Conservation (phyloP, 2,329 filamentous ascomycete genomes). For the Exophiala mesophila region DNA sequence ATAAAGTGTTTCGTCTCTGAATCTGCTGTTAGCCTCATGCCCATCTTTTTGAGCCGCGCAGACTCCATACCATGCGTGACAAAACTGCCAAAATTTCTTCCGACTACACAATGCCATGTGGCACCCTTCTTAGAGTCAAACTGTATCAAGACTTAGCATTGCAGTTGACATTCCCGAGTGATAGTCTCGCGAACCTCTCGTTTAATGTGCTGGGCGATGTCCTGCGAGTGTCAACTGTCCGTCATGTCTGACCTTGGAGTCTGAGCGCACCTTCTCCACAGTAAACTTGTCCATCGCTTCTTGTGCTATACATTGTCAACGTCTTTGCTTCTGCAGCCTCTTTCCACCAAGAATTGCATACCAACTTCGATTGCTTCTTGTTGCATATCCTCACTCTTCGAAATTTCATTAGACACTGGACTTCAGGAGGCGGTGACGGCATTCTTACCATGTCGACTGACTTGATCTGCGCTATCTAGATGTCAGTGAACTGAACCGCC, state of each 20-base stretch:
- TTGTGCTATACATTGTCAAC: conserved; percentile 48
- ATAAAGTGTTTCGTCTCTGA: conserved; percentile 99
- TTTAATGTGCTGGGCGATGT: conserved; percentile 95
- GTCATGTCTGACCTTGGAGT: background rate
- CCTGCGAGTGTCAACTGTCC: conserved; percentile 50
- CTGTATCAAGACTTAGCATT: no score
- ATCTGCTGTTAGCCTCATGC: conserved; percentile 40
- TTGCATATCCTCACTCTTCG: conserved; percentile 93
- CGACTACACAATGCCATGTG: conserved; percentile 99
- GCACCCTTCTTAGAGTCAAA: conserved; percentile 96
- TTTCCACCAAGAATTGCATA: conserved; percentile 45
- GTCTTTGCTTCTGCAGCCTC: background rate
- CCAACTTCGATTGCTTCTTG: conserved; percentile 91
- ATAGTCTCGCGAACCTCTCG: conserved; percentile 66
- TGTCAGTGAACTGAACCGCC: no score
- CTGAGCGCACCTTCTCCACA: conserved; percentile 62
- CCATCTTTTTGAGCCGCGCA: conserved; percentile 9
- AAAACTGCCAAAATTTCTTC: conserved; percentile 97
- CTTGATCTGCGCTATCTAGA: conserved; percentile 96
- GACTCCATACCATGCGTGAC: conserved; percentile 79
- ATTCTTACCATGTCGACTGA: conserved; percentile 85
- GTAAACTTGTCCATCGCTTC: conserved; percentile 67
- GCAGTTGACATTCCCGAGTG: no score
- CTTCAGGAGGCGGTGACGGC: conserved; percentile 13
- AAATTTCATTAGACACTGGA: conserved; percentile 18